Conservation (phyloP, 306 rosid genomes). For the Castanea crenata region DNA sequence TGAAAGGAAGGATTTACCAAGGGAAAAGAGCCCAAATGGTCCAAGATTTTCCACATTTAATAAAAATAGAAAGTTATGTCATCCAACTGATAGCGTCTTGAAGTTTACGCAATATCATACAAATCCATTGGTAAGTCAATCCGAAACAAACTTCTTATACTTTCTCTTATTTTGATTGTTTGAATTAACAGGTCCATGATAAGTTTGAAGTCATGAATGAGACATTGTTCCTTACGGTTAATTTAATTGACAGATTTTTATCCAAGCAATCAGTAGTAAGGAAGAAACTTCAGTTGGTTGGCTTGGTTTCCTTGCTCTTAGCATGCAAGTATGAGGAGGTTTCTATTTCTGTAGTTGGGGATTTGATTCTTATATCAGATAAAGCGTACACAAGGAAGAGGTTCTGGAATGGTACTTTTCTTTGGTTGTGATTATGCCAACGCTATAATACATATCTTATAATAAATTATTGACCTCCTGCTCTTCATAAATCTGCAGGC, state of each 20-base stretch:
- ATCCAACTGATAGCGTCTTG: too few species aligned
- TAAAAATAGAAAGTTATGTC: too few species aligned
- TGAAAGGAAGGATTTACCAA: too few species aligned
- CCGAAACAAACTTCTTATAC: too few species aligned
- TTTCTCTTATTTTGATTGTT: not conserved
- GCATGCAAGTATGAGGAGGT: conserved; percentile 98
- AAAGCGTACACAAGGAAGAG: conserved; percentile 71
- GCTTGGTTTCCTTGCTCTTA: conserved; percentile 91
- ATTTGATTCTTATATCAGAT: conserved; percentile 84
- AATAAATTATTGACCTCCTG: conserved; percentile 3
- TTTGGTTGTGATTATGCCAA: not conserved
- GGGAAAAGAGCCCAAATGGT: too few species aligned
- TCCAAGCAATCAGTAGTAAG: conserved; percentile 58
- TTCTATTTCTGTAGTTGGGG: conserved; percentile 81
- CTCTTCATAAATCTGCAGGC: conserved; percentile 52
- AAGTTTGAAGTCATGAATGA: conserved; percentile 88
- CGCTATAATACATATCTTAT: not conserved
- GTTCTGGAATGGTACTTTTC: conserved; percentile 74
- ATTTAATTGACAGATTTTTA: conserved; percentile 80
- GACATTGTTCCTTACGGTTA: conserved; percentile 78
- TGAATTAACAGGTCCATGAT: conserved; percentile 71
- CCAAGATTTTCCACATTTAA: too few species aligned
- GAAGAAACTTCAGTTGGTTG: conserved; percentile 95
- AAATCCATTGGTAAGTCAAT: too few species aligned
- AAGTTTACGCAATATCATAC: too few species aligned